Base-by-base conservation (phyloP, 106 monocot species). In the Phalaenopsis equestris region DNA sequence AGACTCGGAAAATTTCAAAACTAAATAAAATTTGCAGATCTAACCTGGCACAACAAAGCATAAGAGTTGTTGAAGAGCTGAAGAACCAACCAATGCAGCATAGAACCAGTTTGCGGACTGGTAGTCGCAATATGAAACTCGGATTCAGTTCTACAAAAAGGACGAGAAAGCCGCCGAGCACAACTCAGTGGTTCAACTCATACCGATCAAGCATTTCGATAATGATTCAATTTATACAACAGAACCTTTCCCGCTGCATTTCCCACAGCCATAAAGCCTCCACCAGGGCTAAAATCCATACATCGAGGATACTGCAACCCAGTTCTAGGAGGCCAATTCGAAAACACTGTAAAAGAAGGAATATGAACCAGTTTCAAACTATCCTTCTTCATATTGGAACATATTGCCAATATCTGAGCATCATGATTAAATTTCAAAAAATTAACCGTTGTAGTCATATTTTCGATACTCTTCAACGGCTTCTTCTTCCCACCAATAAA, bases 261-360 rank as follows among this genome's bases (percentile, higher is more conserved):
- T 56, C 94, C 97, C 2, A 98, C 78, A 7, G 94, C 90, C 85
- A 94, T 86, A 82, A 94, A 94, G 47, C 97, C 97, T 77, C 90
- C 86, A 77, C 87, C 87, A 11, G 94, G 97, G 64, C 97, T 94
- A 82, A 94, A 94, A 89, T 98, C 97, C 79, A 98, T 68, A 75
- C 90, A 94, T 0, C 87, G 90, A 18, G 90, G 92, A 73, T 88
- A 79, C 57, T 87, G 82, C 72, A 92, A 47, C 67, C 85, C 94
- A 43, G 36, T 76, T 18, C 78, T 85, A 8, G 90, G 85, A 39
- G 97, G 97, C 86, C 92, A 98, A 75, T 98, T 98, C 8, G 90
- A 89, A 67, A 98, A 98, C 2, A 92, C 92, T 56, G 41, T 98
- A 43, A 90, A 87, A 24, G 94, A 90, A 21, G 97, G 94, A 19